Evolutionary conservation across 176 grass and related monocot species (phyloP).

Genomic region (Oryza officinalis): DNA sequence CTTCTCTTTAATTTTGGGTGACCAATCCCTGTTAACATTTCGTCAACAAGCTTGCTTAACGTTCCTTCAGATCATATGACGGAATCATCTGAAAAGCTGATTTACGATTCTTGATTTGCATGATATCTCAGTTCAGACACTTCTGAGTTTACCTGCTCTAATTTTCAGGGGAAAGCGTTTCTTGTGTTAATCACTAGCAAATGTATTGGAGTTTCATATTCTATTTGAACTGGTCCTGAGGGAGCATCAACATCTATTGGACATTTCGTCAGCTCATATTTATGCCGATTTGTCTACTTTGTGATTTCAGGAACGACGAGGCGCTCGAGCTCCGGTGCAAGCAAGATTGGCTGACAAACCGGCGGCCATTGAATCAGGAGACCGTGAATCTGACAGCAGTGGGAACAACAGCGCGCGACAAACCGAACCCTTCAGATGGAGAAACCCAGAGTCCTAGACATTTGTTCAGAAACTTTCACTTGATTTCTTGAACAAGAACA

Average conservation of each 20-base stretch:
- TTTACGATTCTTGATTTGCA: background rate
- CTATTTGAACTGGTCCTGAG: background rate
- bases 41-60: background rate
- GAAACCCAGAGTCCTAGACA: constrained; percentile 41
- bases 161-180: background rate
- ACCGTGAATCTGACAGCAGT: constrained; percentile 27
- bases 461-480: background rate
- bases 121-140: background rate
- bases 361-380: constrained; percentile 5
- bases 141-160: background rate
- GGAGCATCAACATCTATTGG: background rate
- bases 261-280: background rate
- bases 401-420: constrained; percentile 24
- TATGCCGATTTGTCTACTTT: background rate
- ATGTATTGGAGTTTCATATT: background rate
- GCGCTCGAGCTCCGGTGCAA: constrained; percentile 50
- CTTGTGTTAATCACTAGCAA: background rate
- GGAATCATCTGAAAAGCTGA: background rate
- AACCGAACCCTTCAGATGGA: constrained; percentile 61
- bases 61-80: background rate
- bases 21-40: background rate
- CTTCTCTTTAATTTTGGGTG: background rate
- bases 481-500: constrained; percentile 27
- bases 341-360: constrained; percentile 45
- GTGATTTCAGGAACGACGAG: constrained; percentile 62